These are phyloP conservation scores for Xylariales sp. DNA, from an alignment of 2,329 filamentous ascomycete species.

Conservation along the genomic window DNA sequence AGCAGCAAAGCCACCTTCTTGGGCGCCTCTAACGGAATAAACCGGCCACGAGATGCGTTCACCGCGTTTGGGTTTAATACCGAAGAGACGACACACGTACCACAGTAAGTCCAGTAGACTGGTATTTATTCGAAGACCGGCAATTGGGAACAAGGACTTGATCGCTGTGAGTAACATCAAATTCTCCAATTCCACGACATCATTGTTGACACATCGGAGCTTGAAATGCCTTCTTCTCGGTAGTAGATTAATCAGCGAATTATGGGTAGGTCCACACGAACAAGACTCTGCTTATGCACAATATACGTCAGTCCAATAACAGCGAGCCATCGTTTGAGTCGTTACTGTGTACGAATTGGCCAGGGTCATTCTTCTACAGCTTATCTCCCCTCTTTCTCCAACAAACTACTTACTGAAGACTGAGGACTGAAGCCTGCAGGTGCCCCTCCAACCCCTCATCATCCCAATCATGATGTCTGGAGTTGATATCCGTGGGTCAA, in stretches of 20 bases:
- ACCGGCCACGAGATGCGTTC: background rate
- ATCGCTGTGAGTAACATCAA: no score
- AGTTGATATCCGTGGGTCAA: background rate
- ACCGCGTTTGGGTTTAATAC: background rate
- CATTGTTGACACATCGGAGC: background rate
- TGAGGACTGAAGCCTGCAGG: background rate
- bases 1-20: background rate
- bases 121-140: background rate
- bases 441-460: slow-evolving; percentile 7
- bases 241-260: background rate
- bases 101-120: background rate
- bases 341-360: no score
- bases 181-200: background rate
- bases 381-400: no score
- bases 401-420: no score
- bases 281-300: background rate
- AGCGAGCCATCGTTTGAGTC: background rate
- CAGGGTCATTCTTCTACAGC: no score
- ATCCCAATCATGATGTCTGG: no score
- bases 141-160: no score
- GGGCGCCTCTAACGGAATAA: background rate
- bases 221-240: background rate
- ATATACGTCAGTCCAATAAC: background rate
- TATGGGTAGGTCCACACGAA: background rate
- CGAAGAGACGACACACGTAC: background rate